Conservation (phyloP, 192 early-diverging fungal genomes). For the Geranomyces michiganensis region DNA sequence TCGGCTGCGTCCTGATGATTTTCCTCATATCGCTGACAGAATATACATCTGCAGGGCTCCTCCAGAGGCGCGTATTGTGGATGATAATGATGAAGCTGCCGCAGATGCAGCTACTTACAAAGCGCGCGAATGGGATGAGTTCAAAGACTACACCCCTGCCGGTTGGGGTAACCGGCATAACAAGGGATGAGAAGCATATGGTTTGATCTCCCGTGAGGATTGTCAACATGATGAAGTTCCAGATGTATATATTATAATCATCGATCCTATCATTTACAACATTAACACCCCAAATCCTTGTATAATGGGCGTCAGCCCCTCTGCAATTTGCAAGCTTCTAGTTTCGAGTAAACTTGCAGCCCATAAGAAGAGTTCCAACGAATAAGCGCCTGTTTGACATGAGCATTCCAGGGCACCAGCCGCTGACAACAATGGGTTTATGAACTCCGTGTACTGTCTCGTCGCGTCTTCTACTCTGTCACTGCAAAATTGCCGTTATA, state of each 20-base stretch:
- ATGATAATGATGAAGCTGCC: slow-evolving; percentile 80
- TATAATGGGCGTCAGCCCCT: background rate
- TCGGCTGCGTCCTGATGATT: no score
- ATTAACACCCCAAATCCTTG: slow-evolving; percentile 17
- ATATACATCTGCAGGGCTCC: slow-evolving; percentile 54
- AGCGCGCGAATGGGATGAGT: slow-evolving; percentile 87
- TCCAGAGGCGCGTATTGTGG: slow-evolving; percentile 72
- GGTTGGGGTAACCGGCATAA: slow-evolving; percentile 59
- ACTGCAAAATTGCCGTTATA: background rate
- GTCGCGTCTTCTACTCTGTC: slow-evolving; percentile 18
- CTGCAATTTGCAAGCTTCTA: slow-evolving; percentile 20
- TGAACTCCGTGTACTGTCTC: slow-evolving; percentile 16
- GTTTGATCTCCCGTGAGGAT: no score
- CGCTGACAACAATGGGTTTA: slow-evolving; percentile 13
- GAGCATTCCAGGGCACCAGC: background rate
- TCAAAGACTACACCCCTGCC: slow-evolving; percentile 63
- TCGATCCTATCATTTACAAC: background rate
- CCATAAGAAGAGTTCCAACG: slow-evolving; percentile 32
- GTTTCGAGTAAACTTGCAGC: slow-evolving; percentile 33
- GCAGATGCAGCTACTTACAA: slow-evolving; percentile 86
- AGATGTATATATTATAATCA: no score
- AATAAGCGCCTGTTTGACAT: background rate
- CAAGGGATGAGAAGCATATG: slow-evolving; percentile 39
- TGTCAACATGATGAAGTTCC: no score
- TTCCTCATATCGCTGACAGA: no score